Conservation (phyloP, 2,329 filamentous ascomycete genomes). For the Aspergillus bombycis region DNA sequence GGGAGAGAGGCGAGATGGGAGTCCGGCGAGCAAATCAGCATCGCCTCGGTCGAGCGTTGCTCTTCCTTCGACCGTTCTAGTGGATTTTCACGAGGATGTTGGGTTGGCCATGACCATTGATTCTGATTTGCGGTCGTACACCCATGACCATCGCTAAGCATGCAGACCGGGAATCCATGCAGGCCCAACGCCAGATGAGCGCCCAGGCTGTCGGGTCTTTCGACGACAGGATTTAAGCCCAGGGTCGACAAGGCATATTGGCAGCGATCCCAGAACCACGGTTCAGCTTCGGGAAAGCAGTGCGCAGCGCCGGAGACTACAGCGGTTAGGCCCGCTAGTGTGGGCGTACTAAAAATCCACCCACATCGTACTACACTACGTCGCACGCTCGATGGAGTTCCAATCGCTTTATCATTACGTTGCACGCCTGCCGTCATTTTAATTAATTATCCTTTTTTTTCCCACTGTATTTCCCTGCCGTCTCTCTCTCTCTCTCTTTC, state of each 20-base stretch:
- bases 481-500: not conserved
- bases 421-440: not conserved
- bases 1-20: not conserved
- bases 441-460: not conserved
- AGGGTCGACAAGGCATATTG: conserved; percentile 17
- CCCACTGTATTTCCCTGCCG: not conserved
- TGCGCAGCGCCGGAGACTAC: conserved; percentile 18
- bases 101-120: not conserved
- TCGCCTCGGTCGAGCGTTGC: not conserved
- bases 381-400: not conserved
- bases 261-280: conserved; percentile 38
- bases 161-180: conserved; percentile 26
- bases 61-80: not conserved
- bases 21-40: not conserved
- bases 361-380: conserved; percentile 3
- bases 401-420: not conserved
- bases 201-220: conserved; percentile 33
- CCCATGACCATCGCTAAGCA: conserved; percentile 13
- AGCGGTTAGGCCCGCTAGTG: conserved; percentile 32
- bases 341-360: conserved; percentile 8
- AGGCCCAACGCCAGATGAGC: conserved; percentile 19
- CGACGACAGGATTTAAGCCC: conserved; percentile 12
- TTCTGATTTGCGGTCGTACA: not conserved
- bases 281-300: conserved; percentile 36
- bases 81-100: not conserved